Conservation (phyloP, 1,284 basidiomycete genomes). For the Marasmius sp. region DNA sequence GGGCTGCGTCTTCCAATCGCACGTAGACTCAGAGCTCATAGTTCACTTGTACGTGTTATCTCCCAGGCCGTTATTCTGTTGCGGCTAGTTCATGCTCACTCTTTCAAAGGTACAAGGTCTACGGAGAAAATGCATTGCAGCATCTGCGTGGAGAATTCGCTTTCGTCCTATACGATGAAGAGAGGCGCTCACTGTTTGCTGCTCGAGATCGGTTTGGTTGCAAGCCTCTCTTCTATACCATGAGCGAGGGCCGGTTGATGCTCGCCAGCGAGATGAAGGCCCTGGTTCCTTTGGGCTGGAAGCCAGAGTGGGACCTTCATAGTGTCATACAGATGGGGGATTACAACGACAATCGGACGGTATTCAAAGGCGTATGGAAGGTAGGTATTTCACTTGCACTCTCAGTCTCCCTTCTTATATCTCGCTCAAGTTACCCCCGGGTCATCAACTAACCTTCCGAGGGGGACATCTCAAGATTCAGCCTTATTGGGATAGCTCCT, state of each 20-base stretch:
- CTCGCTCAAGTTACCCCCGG: conserved; percentile 6
- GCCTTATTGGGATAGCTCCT: conserved; percentile 13
- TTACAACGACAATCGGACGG: conserved; percentile 17
- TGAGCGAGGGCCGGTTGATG: conserved; percentile 15
- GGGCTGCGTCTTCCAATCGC: conserved; percentile 19
- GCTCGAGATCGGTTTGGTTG: conserved; percentile 23
- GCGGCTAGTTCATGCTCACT: not conserved
- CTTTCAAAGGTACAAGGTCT: conserved; percentile 10
- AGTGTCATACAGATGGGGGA: conserved; percentile 21
- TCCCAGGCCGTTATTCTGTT: not conserved
- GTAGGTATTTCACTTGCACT: not conserved
- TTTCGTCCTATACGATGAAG: conserved; percentile 20
- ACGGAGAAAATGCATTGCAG: conserved; percentile 12
- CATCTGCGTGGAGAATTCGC: conserved; percentile 20
- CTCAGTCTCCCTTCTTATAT: too few species aligned
- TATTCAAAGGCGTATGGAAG: conserved; percentile 20
- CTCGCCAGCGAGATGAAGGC: conserved; percentile 23
- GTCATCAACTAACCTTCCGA: conserved; percentile 6
- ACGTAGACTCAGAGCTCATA: conserved; percentile 17
- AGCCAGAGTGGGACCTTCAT: conserved; percentile 20
- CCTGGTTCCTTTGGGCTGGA: conserved; percentile 18
- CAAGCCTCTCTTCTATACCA: conserved; percentile 22
- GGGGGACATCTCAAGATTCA: conserved; percentile 4
- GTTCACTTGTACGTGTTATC: conserved; percentile 13
- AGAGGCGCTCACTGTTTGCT: conserved; percentile 15